Conservation (phyloP, 441 rosid species). For the Mallotus japonicus region DNA sequence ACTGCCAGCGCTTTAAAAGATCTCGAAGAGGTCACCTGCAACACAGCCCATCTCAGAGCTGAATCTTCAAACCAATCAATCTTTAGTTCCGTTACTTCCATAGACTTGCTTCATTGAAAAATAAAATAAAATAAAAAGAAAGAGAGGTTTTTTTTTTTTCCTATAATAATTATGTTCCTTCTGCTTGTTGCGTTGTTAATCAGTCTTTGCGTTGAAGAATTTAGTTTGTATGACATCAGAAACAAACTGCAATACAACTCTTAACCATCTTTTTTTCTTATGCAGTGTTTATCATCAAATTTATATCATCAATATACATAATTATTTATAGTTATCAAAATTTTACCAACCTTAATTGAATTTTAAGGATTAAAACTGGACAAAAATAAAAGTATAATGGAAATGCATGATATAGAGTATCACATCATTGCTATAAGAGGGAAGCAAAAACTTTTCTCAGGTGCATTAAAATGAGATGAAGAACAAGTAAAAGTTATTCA, state of each 20-base stretch:
- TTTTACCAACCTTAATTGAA: neutral
- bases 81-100: constrained; percentile 38
- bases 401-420: neutral
- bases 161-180: constrained; percentile 14
- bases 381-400: neutral
- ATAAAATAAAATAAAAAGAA: neutral
- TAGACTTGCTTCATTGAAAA: no score
- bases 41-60: constrained; percentile 42
- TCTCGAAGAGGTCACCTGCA: constrained; percentile 44
- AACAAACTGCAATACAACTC: constrained; percentile 30
- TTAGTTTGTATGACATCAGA: constrained; percentile 26
- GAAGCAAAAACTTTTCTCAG: constrained; percentile 18
- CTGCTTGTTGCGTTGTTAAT: constrained; percentile 23
- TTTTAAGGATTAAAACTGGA: neutral
- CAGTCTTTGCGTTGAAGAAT: constrained; percentile 14
- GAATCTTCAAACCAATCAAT: constrained; percentile 42
- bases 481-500: constrained; percentile 12
- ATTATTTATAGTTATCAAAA: constrained; percentile 2
- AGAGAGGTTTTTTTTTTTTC: constrained; percentile 16
- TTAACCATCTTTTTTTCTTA: constrained; percentile 18
- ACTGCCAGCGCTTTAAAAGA: constrained; percentile 36
- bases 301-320: neutral
- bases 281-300: constrained; percentile 4
- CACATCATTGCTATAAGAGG: constrained; percentile 18
- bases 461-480: constrained; percentile 12